Conservation (phyloP, 2,329 filamentous ascomycete species). For the Tolypocladium tundrense region DNA sequence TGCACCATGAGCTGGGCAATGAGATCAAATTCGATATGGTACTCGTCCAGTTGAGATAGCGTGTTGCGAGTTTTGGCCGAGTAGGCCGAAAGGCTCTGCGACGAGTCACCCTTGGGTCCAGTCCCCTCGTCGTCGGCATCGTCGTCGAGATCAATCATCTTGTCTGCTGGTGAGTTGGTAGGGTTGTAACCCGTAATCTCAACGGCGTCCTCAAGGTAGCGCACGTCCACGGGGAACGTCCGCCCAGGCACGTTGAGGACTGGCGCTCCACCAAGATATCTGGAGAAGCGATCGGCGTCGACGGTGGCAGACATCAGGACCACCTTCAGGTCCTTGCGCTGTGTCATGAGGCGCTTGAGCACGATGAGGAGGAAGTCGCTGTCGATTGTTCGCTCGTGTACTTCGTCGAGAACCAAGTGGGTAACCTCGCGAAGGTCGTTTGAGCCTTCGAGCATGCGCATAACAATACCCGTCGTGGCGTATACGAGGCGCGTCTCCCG, state of each 20-base stretch:
- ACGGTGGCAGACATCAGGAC: constrained; percentile 97
- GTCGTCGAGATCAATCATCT: constrained; percentile 53
- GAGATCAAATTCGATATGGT: constrained; percentile 81
- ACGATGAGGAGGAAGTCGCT: constrained; percentile 94
- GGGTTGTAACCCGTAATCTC: constrained; percentile 69
- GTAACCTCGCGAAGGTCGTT: constrained; percentile 83
- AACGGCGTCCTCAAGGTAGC: constrained; percentile 85
- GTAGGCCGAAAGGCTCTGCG: constrained; percentile 61
- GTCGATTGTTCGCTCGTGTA: constrained; percentile 92
- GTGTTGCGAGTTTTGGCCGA: constrained; percentile 65
- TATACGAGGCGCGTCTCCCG: constrained; percentile 78
- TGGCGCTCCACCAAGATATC: constrained; percentile 76
- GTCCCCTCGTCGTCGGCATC: constrained; percentile 43
- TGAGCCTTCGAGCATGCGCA: constrained; percentile 89
- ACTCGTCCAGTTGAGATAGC: constrained; percentile 74
- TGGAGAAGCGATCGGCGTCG: constrained; percentile 82
- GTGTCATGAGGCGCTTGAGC: constrained; percentile 67
- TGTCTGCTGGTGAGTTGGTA: constrained; percentile 33
- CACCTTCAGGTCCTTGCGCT: constrained; percentile 76
- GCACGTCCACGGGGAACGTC: constrained; percentile 83
- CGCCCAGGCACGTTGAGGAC: constrained; percentile 85
- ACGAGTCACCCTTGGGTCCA: constrained; percentile 45
- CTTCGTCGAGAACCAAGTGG: constrained; percentile 92
- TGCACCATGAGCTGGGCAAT: constrained; percentile 68
- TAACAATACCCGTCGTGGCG: constrained; percentile 86